Base-by-base conservation (phyloP, 768 basidiomycete species). In the Austroboletus eburneus region DNA sequence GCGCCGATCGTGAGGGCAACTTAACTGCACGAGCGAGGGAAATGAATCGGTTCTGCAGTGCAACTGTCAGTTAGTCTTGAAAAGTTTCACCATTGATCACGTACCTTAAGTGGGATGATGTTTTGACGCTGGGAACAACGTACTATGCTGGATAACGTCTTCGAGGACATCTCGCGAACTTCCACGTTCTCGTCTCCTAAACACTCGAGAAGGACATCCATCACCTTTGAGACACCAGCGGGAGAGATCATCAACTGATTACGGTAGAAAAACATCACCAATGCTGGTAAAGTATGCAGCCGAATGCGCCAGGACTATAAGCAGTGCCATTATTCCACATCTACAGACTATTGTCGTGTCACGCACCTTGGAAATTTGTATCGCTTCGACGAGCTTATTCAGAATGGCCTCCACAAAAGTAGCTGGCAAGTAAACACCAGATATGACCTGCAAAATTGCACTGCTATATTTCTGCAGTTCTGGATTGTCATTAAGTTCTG, bases 261-360 rank as follows among this genome's bases (percentile, higher is more conserved):
- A 39, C 91, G 80, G 66, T 92, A 94, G 73, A 91, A 94, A 67
- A 94, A 90, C 29, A 92, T 83, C 24, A 90, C 84, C 50, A 96
- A 68, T 23, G 87, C 83, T n/a, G 92, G 92, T 48, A 95, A 70
- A 18, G 87, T 85, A 66, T 92, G 86, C 29, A 91, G 73, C 4
- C 91, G 83, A 57, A 93, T 91, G 45, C 89, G 79, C 92, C 92
- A 96, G 7, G 89, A 91, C 90, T 92, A 50, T 30, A 13, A n/a
- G 33, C 27, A 39, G 4, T 39, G 48, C 20, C 24, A 25, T 64
- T 9, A 61, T 24, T 37, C 34, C 36, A 53, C 34, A 41, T 48
- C 40, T 30, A 25, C 30, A 24, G n/a, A 12, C 27, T 43, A 44
- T 18, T 21, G 30, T 18, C 21, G 48, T 25, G 34, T 39, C 35